These are phyloP conservation scores for Tetrahymena thermophila DNA, from an alignment of 73 alveolate species.

Conservation along the genomic window DNA sequence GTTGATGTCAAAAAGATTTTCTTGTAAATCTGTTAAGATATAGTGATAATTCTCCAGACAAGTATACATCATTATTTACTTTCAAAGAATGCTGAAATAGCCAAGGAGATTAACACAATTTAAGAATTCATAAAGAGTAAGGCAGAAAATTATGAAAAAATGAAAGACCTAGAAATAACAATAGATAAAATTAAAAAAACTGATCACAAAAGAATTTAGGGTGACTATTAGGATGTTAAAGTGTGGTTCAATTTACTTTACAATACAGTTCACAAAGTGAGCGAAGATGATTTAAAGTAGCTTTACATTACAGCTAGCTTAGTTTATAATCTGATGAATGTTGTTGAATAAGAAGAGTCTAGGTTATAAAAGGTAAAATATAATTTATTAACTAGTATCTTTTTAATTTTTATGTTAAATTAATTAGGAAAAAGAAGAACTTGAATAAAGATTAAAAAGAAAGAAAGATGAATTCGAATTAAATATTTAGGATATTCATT, in stretches of 20 bases:
- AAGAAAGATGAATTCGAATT: slow-evolving; percentile 27
- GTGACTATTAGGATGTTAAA: slow-evolving; percentile 59
- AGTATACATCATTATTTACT: slow-evolving; percentile 47
- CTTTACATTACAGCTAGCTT: slow-evolving; percentile 17
- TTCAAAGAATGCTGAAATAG: slow-evolving; percentile 39
- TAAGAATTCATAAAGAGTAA: slow-evolving; percentile 47
- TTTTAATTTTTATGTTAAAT: not conserved
- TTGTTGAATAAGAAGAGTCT: slow-evolving; percentile 36
- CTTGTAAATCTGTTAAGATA: slow-evolving; percentile 61
- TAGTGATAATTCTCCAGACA: slow-evolving; percentile 46
- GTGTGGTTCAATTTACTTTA: slow-evolving; percentile 77
- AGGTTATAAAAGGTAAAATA: slow-evolving; percentile 4
- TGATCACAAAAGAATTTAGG: slow-evolving; percentile 36
- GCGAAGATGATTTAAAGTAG: slow-evolving; percentile 39
- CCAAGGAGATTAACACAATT: slow-evolving; percentile 45
- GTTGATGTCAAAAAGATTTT: slow-evolving; percentile 62
- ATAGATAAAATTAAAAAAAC: slow-evolving; percentile 60
- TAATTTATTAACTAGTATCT: not conserved
- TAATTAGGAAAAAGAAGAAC: slow-evolving; percentile 38
- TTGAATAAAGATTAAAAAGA: slow-evolving; percentile 29
- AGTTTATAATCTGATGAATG: slow-evolving; percentile 25
- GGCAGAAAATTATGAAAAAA: slow-evolving; percentile 62
- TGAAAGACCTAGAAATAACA: slow-evolving; percentile 64
- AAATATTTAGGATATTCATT: slow-evolving; percentile 37
- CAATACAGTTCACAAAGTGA: slow-evolving; percentile 24